Percentiles rank a stretch among this genome's conserved stretches.
Conservation (phyloP, 2,329 filamentous ascomycete genomes). For the Catunica adiposa region DNA sequence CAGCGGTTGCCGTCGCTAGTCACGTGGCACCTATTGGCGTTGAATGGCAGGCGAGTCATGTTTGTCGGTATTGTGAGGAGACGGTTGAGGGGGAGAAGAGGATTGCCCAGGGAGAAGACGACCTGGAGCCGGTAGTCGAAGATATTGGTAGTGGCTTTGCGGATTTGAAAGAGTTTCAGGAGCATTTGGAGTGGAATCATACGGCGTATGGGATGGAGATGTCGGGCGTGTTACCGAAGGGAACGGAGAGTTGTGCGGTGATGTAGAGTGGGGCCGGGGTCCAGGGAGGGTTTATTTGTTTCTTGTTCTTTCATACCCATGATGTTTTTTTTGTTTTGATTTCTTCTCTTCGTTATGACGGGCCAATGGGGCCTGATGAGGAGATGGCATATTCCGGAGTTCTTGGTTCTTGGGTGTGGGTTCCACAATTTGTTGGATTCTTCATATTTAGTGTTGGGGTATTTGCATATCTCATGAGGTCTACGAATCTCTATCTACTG, state of each 20-base stretch:
- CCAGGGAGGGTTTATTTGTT: neutral
- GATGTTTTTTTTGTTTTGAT: constrained; percentile 6
- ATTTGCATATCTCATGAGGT: neutral
- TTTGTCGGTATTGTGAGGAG: constrained; percentile 42
- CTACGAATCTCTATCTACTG: neutral
- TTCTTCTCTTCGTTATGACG: constrained; percentile 1
- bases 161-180: constrained; percentile 31
- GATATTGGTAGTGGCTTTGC: constrained; percentile 33
- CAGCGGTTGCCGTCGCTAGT: constrained; percentile 41
- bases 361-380: no score
- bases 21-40: constrained; percentile 34
- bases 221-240: constrained; percentile 24
- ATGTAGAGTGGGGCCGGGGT: constrained; percentile 24
- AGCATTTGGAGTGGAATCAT: constrained; percentile 42
- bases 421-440: constrained; percentile 7
- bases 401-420: neutral
- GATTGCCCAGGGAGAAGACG: constrained; percentile 27
- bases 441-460: constrained; percentile 5
- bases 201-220: constrained; percentile 17
- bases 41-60: constrained; percentile 34
- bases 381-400: neutral
- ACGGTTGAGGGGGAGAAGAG: constrained; percentile 29
- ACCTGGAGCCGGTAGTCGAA: constrained; percentile 34
- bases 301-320: neutral
- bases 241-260: constrained; percentile 26